These are phyloP conservation scores for Plasmodium blacklocki DNA, from an alignment of 169 alveolate genomes.

Conservation along the genomic window DNA sequence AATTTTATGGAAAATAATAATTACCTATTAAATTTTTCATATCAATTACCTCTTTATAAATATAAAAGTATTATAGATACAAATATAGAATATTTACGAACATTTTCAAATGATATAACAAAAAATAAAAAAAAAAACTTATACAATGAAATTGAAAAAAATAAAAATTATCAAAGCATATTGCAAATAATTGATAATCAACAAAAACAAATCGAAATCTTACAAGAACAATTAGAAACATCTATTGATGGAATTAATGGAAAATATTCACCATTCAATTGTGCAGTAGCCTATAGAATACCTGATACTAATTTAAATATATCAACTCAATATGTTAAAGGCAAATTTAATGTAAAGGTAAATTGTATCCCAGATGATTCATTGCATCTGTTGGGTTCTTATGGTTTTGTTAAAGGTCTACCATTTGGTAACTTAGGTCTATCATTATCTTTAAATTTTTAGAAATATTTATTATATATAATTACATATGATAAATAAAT, in stretches of 20 bases:
- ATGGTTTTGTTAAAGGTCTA: constrained; percentile 85
- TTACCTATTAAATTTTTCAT: constrained; percentile 1
- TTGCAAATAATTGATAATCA: constrained; percentile 78
- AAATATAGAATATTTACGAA: constrained; percentile 75
- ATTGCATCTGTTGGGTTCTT: constrained; percentile 79
- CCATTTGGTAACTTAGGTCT: constrained; percentile 85
- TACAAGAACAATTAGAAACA: constrained; percentile 60
- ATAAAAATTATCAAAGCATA: constrained; percentile 71
- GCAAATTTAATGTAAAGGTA: constrained; percentile 80
- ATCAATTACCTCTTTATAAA: constrained; percentile 32
- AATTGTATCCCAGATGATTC: constrained; percentile 87
- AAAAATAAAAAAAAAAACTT: constrained; percentile 44
- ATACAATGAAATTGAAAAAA: constrained; percentile 40
- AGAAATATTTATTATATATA: not conserved
- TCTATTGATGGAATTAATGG: constrained; percentile 51
- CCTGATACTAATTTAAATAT: constrained; percentile 84
- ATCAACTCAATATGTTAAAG: constrained; percentile 77
- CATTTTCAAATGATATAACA: constrained; percentile 64
- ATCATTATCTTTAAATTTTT: constrained; percentile 78
- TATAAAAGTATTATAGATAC: constrained; percentile 57
- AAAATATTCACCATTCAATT: constrained; percentile 78
- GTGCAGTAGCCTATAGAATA: constrained; percentile 84
- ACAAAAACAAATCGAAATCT: constrained; percentile 82
- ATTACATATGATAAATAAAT: not conserved
- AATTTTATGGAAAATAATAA: constrained; percentile 8